phyloP scores from a whole-genome alignment of 257 asterid species.

The Lithospermum erythrorhizon region DNA sequence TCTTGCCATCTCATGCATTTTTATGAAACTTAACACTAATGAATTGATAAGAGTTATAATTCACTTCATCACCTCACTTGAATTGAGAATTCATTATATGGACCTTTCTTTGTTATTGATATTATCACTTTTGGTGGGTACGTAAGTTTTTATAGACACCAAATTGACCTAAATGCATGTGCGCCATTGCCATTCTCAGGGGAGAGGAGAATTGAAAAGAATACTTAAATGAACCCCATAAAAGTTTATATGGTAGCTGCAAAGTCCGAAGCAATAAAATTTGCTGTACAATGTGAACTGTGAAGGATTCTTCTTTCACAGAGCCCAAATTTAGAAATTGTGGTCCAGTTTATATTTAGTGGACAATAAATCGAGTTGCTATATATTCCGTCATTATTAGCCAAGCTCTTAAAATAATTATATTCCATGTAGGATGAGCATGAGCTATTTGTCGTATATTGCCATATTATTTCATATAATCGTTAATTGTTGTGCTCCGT shows the following conservation, averaged over 20 bases:
- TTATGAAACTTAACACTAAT: background rate
- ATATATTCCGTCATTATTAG: too few relatives aligned
- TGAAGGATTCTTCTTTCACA: background rate
- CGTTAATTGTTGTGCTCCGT: too few relatives aligned
- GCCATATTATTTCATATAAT: too few relatives aligned
- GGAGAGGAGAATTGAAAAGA: conserved; percentile 2
- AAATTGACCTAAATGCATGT: conserved; percentile 16
- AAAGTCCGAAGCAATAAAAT: background rate
- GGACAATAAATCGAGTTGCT: background rate
- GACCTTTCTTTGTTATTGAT: background rate
- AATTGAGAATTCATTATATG: background rate
- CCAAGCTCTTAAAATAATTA: too few relatives aligned
- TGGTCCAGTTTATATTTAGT: conserved; percentile 2
- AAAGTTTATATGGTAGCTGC: conserved; percentile 1
- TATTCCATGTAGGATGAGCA: too few relatives aligned
- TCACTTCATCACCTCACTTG: background rate
- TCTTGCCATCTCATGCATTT: background rate
- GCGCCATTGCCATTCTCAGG: conserved; percentile 7
- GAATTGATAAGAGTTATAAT: background rate
- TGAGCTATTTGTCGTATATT: too few relatives aligned
- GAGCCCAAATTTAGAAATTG: background rate
- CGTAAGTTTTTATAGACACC: conserved; percentile 1
- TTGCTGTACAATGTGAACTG: background rate
- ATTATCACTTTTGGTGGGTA: conserved; percentile 6
- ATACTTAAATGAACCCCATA: conserved; percentile 3